Evolutionary conservation across 2,329 filamentous ascomycete species (phyloP).

Genomic region (Lizonia empirigonia): DNA sequence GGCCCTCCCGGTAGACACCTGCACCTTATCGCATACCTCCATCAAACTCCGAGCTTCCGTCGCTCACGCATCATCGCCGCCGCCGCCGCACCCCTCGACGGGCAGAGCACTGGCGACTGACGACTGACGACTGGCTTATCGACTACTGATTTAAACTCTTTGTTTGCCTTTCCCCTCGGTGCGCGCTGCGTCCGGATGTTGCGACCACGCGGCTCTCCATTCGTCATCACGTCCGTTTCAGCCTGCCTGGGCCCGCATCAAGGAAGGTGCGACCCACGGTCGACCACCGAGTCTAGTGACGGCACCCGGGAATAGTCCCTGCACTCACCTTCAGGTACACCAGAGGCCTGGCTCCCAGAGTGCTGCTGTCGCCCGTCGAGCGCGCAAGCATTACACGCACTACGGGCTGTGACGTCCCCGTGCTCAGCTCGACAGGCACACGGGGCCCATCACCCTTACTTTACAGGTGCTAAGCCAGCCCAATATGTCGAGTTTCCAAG

Average conservation of each 20-base stretch:
- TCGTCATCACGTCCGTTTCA: conserved; percentile 47
- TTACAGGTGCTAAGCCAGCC: conserved; percentile 1
- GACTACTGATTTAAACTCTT: conserved; percentile 3
- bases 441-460: neutral
- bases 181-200: conserved; percentile 42
- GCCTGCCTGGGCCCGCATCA: conserved; percentile 40
- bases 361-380: conserved; percentile 2
- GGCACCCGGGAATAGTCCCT: conserved; percentile 8
- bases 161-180: conserved; percentile 15
- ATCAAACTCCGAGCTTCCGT: conserved; percentile 40
- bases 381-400: neutral
- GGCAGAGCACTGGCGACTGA: conserved; percentile 23
- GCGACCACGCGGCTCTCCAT: conserved; percentile 39
- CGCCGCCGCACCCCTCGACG: conserved; percentile 22
- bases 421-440: conserved; percentile 12
- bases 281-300: conserved; percentile 22
- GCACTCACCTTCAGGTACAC: conserved; percentile 8
- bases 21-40: conserved; percentile 33
- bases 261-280: conserved; percentile 27
- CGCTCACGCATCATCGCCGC: conserved; percentile 27
- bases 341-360: neutral
- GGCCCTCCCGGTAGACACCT: conserved; percentile 30
- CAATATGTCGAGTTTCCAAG: conserved; percentile 63
- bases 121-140: conserved; percentile 1
- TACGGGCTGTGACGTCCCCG: conserved; percentile 10